Evolutionary conservation across 805 yeast genomes (phyloP).

Genomic region (Yamadazyma phyllophila): DNA sequence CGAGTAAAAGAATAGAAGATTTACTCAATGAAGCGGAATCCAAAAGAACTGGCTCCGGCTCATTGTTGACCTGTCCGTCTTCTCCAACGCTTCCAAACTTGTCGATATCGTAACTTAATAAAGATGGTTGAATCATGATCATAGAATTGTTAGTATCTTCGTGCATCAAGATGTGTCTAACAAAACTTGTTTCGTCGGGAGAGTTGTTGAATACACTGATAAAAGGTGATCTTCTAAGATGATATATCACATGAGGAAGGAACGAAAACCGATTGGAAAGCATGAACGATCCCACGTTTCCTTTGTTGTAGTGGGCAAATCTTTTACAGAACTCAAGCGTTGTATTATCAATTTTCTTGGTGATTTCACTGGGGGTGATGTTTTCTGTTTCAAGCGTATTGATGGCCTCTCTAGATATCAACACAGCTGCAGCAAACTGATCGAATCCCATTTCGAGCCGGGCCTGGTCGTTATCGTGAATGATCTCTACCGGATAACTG

Average conservation of each 20-base stretch:
- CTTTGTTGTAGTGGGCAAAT: slow-evolving; percentile 90
- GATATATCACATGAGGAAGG: slow-evolving; percentile 94
- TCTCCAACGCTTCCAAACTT: slow-evolving; percentile 36
- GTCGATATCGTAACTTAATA: slow-evolving; percentile 58
- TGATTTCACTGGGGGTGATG: slow-evolving; percentile 79
- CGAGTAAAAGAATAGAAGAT: slow-evolving; percentile 81
- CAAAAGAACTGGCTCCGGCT: slow-evolving; percentile 87
- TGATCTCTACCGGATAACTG: slow-evolving; percentile 54
- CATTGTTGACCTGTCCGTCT: slow-evolving; percentile 37
- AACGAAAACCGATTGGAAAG: slow-evolving; percentile 79
- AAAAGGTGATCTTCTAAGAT: slow-evolving; percentile 93
- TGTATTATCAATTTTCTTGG: slow-evolving; percentile 91
- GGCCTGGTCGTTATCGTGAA: slow-evolving; percentile 50
- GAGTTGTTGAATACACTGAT: slow-evolving; percentile 95
- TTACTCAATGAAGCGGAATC: slow-evolving; percentile 92
- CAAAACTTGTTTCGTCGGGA: slow-evolving; percentile 97
- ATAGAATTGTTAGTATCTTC: slow-evolving; percentile 92
- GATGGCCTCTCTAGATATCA: slow-evolving; percentile 86
- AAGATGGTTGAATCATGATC: slow-evolving; percentile 97
- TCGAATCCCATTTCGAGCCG: slow-evolving; percentile 71
- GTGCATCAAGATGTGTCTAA: slow-evolving; percentile 85
- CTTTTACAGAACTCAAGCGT: slow-evolving; percentile 86
- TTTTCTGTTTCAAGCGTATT: slow-evolving; percentile 65
- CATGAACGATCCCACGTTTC: slow-evolving; percentile 78
- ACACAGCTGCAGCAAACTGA: slow-evolving; percentile 96